Conservation (phyloP, 768 basidiomycete species). For the Amanita phalloides region DNA sequence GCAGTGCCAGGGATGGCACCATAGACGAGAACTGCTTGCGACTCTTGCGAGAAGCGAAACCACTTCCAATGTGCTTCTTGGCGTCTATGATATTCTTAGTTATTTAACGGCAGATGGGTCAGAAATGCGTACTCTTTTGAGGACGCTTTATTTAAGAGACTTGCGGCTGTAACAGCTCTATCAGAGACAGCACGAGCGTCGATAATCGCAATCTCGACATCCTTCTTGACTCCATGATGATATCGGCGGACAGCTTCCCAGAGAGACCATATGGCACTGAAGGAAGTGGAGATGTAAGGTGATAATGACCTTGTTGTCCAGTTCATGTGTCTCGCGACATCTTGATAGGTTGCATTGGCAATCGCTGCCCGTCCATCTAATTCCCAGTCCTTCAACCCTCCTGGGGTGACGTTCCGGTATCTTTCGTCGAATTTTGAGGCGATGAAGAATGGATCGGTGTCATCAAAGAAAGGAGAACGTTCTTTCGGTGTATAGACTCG, state of each 20-base stretch:
- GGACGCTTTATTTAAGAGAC: conserved; percentile 43
- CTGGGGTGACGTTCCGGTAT: conserved; percentile 22
- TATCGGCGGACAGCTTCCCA: conserved; percentile 79
- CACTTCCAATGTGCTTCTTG: conserved; percentile 63
- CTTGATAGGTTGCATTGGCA: conserved; percentile 38
- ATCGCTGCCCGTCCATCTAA: conserved; percentile 9
- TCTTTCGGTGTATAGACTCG: conserved; percentile 71
- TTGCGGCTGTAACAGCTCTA: conserved; percentile 53
- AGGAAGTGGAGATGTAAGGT: conserved; percentile 63
- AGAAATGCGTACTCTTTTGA: conserved; percentile 42
- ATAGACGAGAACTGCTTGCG: conserved; percentile 66
- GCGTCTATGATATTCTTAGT: conserved; percentile 26
- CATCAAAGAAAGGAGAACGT: conserved; percentile 39
- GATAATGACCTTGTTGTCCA: conserved; percentile 69
- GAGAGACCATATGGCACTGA: conserved; percentile 74
- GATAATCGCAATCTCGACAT: conserved; percentile 71
- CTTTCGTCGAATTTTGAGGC: conserved; percentile 53
- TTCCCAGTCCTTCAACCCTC: conserved; percentile 14
- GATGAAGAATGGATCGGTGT: conserved; percentile 54
- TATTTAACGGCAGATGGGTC: conserved; percentile 1
- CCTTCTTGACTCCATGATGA: conserved; percentile 59
- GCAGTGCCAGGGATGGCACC: conserved; percentile 57
- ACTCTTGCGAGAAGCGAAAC: conserved; percentile 65
- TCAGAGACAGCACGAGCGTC: conserved; percentile 51
- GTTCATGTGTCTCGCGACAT: conserved; percentile 62